Evolutionary conservation across 495 filamentous ascomycete species (phyloP).

Genomic region (Staphylotrichum tortipilum): DNA sequence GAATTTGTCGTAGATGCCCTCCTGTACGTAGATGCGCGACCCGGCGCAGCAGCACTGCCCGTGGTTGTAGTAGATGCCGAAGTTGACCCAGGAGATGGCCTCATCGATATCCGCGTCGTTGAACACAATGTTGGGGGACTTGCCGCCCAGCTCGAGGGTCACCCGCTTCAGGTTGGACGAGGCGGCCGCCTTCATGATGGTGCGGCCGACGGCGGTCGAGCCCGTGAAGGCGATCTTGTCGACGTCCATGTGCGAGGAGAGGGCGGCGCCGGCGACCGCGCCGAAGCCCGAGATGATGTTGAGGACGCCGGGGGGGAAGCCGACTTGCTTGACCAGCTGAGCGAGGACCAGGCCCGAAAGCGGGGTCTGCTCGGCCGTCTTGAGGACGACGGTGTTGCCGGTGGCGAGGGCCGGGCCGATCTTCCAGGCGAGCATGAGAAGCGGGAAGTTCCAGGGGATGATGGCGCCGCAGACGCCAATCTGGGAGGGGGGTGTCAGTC

Average conservation of each 20-base stretch:
- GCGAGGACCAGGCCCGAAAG: slow-evolving; percentile 76
- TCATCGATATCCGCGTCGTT: slow-evolving; percentile 92
- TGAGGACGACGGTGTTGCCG: slow-evolving; percentile 85
- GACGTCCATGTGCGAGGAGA: slow-evolving; percentile 91
- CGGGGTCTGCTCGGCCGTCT: slow-evolving; percentile 95
- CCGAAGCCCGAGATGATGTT: slow-evolving; percentile 95
- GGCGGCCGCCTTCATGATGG: slow-evolving; percentile 93
- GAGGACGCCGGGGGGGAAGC: slow-evolving; percentile 91
- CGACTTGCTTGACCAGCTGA: slow-evolving; percentile 80
- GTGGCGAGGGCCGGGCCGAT: slow-evolving; percentile 85
- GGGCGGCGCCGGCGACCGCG: slow-evolving; percentile 79
- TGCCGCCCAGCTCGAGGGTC: slow-evolving; percentile 95
- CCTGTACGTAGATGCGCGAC: slow-evolving; percentile 92
- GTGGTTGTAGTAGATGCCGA: slow-evolving; percentile 98
- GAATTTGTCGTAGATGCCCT: slow-evolving; percentile 94
- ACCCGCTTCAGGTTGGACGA: slow-evolving; percentile 97
- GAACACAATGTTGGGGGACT: slow-evolving; percentile 97
- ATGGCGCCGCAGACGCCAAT: slow-evolving; percentile 92
- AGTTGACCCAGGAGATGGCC: slow-evolving; percentile 97
- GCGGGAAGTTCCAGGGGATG: slow-evolving; percentile 97
- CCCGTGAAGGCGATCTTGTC: slow-evolving; percentile 99
- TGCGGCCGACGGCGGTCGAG: slow-evolving; percentile 80
- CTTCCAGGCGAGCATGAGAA: slow-evolving; percentile 98
- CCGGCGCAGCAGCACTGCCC: slow-evolving; percentile 98
- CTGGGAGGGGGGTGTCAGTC: too few relatives aligned